Evolutionary conservation across 306 rosid genomes (phyloP), one percentile per base, ranked within the genome.

Genomic region (Pyrus communis): DNA sequence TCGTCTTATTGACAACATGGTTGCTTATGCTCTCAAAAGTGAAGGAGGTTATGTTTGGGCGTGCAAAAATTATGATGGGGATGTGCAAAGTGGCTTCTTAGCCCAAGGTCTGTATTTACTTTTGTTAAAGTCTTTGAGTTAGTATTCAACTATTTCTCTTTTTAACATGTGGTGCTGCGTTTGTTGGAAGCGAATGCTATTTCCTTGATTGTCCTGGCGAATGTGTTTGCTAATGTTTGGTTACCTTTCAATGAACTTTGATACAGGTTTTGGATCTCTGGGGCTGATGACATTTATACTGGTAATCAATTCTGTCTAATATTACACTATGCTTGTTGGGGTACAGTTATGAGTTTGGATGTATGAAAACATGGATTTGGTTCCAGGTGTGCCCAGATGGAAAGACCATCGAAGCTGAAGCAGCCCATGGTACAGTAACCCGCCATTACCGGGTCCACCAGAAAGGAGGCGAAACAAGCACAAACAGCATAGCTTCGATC

Each of bases 51-150:
- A 25, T 1, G 27, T 25, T 25, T 95, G 98, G 98, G 97, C 98
- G 74, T 95, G 98, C 96, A 95, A 95, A 82, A 92, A 92, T 77
- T 95, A 95, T 71, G 97, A 92, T 84, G 97, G 98, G 77, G 98
- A 95, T 80, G 97, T 95, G 54, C 98, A 95, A 81, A 92, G 98
- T 87, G 98, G 92, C 81, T 92, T 95, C 88, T 84, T 95, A 79
- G 98, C 98, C 30, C 98, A 95, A 90, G 98, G 98, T 95, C 73
- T 79, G 88, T 82, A 19, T 59, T 61, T 67, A 23, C 13, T 25
- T 28, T 54, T 52, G 45, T 15, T 71, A 46, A 25, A 25, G 2
- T 14, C 22, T 51, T 18, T 62, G 70, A 40, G 17, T 42, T 40
- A 30, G 43, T 21, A 19, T 71, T 22, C 35, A 8, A 25, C 22